Base-by-base conservation (phyloP, 345 rosid species). In the Aethionema arabicum region DNA sequence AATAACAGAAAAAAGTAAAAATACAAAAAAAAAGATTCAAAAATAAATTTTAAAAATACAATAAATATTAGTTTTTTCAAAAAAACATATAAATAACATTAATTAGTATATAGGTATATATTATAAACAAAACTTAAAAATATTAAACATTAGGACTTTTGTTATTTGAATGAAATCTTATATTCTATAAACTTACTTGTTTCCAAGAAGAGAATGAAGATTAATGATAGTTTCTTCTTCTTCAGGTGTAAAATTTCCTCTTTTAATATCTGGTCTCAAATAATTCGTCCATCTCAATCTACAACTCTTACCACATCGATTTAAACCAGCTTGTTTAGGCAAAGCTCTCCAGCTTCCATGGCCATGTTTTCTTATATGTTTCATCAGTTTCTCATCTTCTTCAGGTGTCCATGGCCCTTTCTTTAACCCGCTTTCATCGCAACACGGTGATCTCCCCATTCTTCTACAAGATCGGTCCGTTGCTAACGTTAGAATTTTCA, bases 401-500 rank as follows among this genome's bases (percentile, higher is more conserved):
- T 87, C 95, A 5, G 88, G 85, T 3, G 86, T 82, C 95, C 95
- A 87, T 21, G 95, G 91, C 15, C 95, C 95, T 71, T 82, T 87
- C 64, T 82, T 87, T 21, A 81, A 38, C 12, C 82, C 79, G 6
- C 35, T 77, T 60, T 80, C 84, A 7, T 82, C 83, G 51, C 69
- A 67, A 38, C 69, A 44, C 6, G 74, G 72, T 35, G 78, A 72
- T 69, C 81, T 80, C 48, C 74, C 80, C 84, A 78, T 80, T 72
- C 43, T 61, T 41, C 4, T 16, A 32, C 10, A 36, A n/a, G 55
- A 59, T 59, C 32, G n/a, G n/a, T n/a, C n/a, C n/a, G n/a, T n/a
- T n/a, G n/a, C n/a, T n/a, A n/a, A n/a, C n/a, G n/a, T n/a, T n/a
- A n/a, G n/a, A n/a, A n/a, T n/a, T n/a, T n/a, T n/a, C n/a, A n/a